These are phyloP conservation scores for Zopfia rhizophila DNA, from an alignment of 2,329 filamentous ascomycete genomes.

Conservation along the genomic window DNA sequence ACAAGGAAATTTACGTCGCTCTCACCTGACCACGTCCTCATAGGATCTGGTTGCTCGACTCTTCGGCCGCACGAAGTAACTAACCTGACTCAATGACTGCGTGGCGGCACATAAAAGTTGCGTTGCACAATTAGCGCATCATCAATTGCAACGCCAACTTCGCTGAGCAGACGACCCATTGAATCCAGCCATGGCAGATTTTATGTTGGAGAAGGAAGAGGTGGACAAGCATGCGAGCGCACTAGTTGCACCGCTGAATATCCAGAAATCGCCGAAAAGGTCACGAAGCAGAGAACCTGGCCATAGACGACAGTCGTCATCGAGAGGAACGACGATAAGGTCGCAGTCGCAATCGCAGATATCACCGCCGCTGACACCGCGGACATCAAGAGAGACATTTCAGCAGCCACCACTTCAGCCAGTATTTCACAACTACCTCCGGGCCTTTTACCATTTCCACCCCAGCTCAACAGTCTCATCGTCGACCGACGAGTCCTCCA, in stretches of 20 bases:
- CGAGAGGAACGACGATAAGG: constrained; percentile 38
- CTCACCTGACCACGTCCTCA: not conserved
- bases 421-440: constrained; percentile 92
- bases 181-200: constrained; percentile 40
- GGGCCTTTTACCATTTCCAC: constrained; percentile 93
- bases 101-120: constrained; percentile 28
- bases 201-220: constrained; percentile 35
- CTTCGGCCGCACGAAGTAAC: constrained; percentile 18
- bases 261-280: constrained; percentile 47
- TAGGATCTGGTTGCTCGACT: constrained; percentile 16
- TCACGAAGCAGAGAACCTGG: constrained; percentile 31
- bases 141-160: constrained; percentile 14
- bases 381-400: constrained; percentile 72
- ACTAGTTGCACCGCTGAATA: constrained; percentile 49
- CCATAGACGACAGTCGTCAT: constrained; percentile 47
- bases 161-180: constrained; percentile 3
- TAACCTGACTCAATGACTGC: constrained; percentile 40
- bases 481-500: constrained; percentile 70
- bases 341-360: constrained; percentile 64
- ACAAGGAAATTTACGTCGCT: not conserved
- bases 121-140: constrained; percentile 40
- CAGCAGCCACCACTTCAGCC: constrained; percentile 62
- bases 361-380: constrained; percentile 81
- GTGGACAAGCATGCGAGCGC: constrained; percentile 48
- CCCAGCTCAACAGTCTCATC: constrained; percentile 81